These are phyloP conservation scores for Acanthamoeba lenticulata DNA, from an alignment of 208 protist species.

Conservation along the genomic window DNA sequence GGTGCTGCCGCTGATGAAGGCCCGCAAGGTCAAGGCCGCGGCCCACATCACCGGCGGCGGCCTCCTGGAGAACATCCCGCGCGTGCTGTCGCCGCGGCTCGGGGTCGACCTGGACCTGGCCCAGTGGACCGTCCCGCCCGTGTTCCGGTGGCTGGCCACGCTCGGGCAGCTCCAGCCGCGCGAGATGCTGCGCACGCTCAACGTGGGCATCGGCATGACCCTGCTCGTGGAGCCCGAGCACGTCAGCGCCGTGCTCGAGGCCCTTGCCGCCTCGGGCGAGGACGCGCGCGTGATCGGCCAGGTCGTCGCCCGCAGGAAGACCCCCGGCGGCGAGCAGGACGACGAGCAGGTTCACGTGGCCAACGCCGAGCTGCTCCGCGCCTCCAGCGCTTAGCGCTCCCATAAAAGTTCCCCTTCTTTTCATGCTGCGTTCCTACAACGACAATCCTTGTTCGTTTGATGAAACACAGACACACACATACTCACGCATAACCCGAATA, in stretches of 20 bases:
- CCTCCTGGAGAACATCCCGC: slow-evolving; percentile 85
- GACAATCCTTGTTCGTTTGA: no score
- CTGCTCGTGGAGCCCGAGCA: not conserved
- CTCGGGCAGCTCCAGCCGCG: slow-evolving; percentile 56
- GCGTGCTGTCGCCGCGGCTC: slow-evolving; percentile 72
- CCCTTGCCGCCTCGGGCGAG: not conserved
- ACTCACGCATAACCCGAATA: no score
- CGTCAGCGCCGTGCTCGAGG: not conserved
- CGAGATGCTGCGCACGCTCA: slow-evolving; percentile 73
- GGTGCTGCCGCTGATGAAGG: slow-evolving; percentile 78
- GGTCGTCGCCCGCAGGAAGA: not conserved
- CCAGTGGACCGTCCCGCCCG: slow-evolving; percentile 75
- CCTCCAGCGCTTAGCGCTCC: no score
- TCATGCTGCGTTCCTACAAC: no score
- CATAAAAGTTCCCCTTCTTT: no score
- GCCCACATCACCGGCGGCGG: slow-evolving; percentile 88
- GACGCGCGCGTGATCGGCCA: not conserved
- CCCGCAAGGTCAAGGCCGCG: slow-evolving; percentile 75
- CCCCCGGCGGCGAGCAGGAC: not conserved
- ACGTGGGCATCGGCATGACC: slow-evolving; percentile 10
- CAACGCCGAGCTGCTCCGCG: not conserved
- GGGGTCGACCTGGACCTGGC: slow-evolving; percentile 68
- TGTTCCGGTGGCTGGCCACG: slow-evolving; percentile 82
- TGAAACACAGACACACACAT: no score
- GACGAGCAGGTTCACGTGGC: not conserved